Conservation (phyloP, 305 asterid genomes). For the Striga hermonthica region DNA sequence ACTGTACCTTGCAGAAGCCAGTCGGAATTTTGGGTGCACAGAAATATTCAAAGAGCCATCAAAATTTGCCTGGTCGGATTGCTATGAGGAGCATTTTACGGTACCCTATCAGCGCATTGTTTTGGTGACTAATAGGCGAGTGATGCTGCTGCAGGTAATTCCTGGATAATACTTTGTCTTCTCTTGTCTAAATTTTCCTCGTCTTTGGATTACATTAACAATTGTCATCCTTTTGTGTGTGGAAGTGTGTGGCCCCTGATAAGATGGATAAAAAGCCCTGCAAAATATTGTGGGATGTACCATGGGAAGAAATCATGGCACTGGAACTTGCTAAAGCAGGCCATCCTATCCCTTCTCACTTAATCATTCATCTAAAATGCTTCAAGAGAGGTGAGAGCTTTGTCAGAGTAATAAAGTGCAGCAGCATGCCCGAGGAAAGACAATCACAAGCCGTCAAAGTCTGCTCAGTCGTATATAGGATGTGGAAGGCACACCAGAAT, state of each 20-base stretch:
- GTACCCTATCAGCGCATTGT: slow-evolving; percentile 89
- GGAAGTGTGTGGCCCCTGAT: slow-evolving; percentile 71
- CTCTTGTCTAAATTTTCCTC: not conserved
- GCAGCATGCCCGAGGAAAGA: slow-evolving; percentile 51
- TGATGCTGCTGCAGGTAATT: slow-evolving; percentile 85
- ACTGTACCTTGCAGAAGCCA: slow-evolving; percentile 92
- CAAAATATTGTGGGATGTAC: slow-evolving; percentile 97
- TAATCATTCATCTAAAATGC: slow-evolving; percentile 77
- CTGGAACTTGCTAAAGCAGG: slow-evolving; percentile 97
- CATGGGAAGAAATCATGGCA: slow-evolving; percentile 86
- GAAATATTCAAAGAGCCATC: slow-evolving; percentile 98
- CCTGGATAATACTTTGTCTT: slow-evolving; percentile 20
- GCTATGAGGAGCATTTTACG: slow-evolving; percentile 71
- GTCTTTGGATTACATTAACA: slow-evolving; percentile 13
- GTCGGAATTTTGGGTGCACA: slow-evolving; percentile 92
- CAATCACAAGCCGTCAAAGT: slow-evolving; percentile 79
- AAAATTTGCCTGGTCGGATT: slow-evolving; percentile 91
- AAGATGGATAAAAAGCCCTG: slow-evolving; percentile 86
- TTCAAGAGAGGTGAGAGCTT: slow-evolving; percentile 78
- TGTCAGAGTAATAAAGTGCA: slow-evolving; percentile 90
- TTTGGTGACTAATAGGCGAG: slow-evolving; percentile 78
- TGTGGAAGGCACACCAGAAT: slow-evolving; percentile 67
- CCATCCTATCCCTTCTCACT: slow-evolving; percentile 65
- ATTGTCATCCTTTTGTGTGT: slow-evolving; percentile 32
- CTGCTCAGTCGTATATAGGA: slow-evolving; percentile 63